Conservation (phyloP, 148 eudicot genomes). For the Vaccinium darrowii region DNA sequence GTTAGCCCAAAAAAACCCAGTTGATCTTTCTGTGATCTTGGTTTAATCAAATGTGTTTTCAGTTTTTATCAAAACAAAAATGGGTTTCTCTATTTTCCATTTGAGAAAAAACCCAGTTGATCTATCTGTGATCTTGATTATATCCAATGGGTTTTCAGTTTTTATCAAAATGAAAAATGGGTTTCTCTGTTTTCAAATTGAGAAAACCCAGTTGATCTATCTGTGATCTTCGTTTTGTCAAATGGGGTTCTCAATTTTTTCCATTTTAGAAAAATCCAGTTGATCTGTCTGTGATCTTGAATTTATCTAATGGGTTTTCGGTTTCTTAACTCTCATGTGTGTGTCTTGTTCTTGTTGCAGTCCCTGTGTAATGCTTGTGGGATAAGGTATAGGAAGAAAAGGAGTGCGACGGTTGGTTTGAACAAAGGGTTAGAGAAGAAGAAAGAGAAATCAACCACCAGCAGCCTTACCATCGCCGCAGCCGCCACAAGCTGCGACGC, state of each 20-base stretch:
- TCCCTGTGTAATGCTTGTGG: conserved; percentile 81
- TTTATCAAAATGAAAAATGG: neutral
- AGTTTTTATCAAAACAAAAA: neutral
- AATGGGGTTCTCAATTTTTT: too few species aligned
- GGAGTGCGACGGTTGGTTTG: conserved; percentile 22
- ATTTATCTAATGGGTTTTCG: too few species aligned
- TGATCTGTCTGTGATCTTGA: too few species aligned
- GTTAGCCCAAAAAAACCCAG: conserved; percentile 20
- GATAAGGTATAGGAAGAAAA: conserved; percentile 52
- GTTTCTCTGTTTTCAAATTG: neutral
- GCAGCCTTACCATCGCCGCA: neutral
- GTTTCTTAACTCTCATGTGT: neutral
- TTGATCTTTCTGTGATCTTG: neutral
- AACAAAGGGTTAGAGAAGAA: conserved; percentile 22
- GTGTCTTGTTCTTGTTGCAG: conserved; percentile 27
- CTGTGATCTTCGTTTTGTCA: too few species aligned
- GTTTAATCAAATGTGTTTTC: neutral
- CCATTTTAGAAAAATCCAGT: too few species aligned
- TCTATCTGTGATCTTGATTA: neutral
- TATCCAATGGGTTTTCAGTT: neutral
- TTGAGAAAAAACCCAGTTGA: neutral
- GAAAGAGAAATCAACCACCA: neutral
- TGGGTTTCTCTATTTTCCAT: neutral
- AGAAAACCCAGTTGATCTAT: too few species aligned
- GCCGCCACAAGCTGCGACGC: neutral